Percentiles rank a stretch among this genome's conserved stretches.
phyloP scores from a whole-genome alignment of 106 monocot genomes.

The Dendrobium huoshanense region DNA sequence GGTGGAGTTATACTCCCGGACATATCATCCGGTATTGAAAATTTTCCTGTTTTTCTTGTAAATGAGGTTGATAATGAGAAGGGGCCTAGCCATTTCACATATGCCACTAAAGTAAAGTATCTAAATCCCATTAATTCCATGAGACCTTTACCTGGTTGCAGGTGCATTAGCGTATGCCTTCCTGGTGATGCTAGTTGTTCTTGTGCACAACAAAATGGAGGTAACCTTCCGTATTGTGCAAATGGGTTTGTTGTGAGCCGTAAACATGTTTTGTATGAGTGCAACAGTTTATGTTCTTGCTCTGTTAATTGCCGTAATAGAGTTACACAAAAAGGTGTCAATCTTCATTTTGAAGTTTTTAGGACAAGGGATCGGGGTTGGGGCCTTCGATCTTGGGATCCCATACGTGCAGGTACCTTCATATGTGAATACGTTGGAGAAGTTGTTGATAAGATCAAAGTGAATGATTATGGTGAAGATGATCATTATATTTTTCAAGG shows the following conservation, averaged over 20 bases:
- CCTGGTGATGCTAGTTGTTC: slow-evolving; percentile 48
- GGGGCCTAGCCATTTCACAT: slow-evolving; percentile 46
- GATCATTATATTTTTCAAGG: slow-evolving; percentile 60
- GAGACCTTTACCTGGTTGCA: slow-evolving; percentile 38
- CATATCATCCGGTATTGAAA: slow-evolving; percentile 54
- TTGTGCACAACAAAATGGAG: slow-evolving; percentile 52
- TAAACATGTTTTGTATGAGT: slow-evolving; percentile 64
- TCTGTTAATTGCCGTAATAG: slow-evolving; percentile 47
- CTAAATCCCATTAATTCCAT: slow-evolving; percentile 8
- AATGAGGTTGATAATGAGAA: slow-evolving; percentile 67
- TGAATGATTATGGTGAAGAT: slow-evolving; percentile 34
- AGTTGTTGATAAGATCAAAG: slow-evolving; percentile 30
- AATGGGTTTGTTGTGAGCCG: slow-evolving; percentile 50
- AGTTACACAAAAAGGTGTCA: slow-evolving; percentile 49
- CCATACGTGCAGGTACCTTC: slow-evolving; percentile 63
- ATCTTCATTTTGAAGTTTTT: slow-evolving; percentile 73
- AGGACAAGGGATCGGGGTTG: slow-evolving; percentile 59
- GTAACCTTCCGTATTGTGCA: slow-evolving; percentile 57
- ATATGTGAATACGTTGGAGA: slow-evolving; percentile 74
- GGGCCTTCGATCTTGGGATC: slow-evolving; percentile 78
- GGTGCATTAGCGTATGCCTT: slow-evolving; percentile 45
- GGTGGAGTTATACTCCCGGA: slow-evolving; percentile 41
- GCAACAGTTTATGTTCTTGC: slow-evolving; percentile 47
- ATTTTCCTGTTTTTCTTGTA: slow-evolving; percentile 52
- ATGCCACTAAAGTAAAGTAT: slow-evolving; percentile 33